These are phyloP conservation scores for Hypomontagnella monticulosa DNA, from an alignment of 495 filamentous ascomycete species.

Conservation along the genomic window DNA sequence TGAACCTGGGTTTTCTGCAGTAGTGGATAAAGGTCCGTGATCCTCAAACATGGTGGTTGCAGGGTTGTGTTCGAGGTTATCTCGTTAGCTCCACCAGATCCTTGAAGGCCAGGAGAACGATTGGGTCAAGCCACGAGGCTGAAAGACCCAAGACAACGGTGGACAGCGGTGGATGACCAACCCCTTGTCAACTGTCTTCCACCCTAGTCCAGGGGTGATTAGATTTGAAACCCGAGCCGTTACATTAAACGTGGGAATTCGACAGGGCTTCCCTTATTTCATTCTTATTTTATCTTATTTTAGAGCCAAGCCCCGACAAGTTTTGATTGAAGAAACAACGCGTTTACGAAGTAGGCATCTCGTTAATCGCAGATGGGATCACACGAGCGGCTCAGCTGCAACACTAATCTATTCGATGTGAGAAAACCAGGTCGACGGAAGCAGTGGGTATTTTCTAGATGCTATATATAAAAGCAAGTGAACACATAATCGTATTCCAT, in stretches of 20 bases:
- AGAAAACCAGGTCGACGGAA: slow-evolving; percentile 2
- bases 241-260: slow-evolving; percentile 25
- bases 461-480: not conserved
- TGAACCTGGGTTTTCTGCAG: slow-evolving; percentile 29
- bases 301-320: slow-evolving; percentile 8
- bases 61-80: slow-evolving; percentile 42
- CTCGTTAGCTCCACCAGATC: slow-evolving; percentile 29
- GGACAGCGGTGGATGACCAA: slow-evolving; percentile 26
- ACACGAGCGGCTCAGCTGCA: slow-evolving; percentile 12
- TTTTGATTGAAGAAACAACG: slow-evolving; percentile 13
- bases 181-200: slow-evolving; percentile 15
- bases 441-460: slow-evolving; percentile 12
- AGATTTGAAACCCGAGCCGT: slow-evolving; percentile 36
- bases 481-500: not conserved
- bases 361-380: slow-evolving; percentile 7
- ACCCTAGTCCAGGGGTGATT: slow-evolving; percentile 27
- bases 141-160: slow-evolving; percentile 31
- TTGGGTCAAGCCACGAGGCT: slow-evolving; percentile 37
- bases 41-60: slow-evolving; percentile 45
- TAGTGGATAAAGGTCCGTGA: slow-evolving; percentile 36
- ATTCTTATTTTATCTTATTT: slow-evolving; percentile 19
- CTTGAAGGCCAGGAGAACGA: slow-evolving; percentile 22
- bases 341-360: slow-evolving; percentile 18
- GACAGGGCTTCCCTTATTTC: not conserved
- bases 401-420: not conserved